Evolutionary conservation across 345 rosid species (phyloP).

Genomic region (Ailanthus altissimus): DNA sequence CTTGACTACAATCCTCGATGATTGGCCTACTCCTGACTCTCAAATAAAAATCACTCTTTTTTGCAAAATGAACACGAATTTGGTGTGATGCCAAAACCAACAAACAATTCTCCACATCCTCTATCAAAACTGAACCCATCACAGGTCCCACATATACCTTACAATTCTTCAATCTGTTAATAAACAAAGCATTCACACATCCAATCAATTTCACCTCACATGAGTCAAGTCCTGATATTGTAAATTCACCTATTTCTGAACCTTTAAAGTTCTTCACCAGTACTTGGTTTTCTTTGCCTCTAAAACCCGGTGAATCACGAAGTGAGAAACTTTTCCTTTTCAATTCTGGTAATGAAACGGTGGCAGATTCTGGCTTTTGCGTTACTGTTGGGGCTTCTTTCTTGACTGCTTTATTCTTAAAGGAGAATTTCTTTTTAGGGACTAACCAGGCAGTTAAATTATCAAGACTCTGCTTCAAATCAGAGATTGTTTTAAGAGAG

Average conservation of each 20-base stretch:
- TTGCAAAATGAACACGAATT: conserved; percentile 74
- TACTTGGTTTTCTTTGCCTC: conserved; percentile 47
- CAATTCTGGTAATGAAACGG: neutral
- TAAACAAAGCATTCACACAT: conserved; percentile 51
- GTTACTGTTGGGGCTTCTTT: conserved; percentile 13
- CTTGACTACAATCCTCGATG: conserved; percentile 67
- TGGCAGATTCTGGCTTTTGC: neutral
- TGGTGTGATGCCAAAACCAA: conserved; percentile 83
- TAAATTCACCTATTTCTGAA: conserved; percentile 65
- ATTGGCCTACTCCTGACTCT: conserved; percentile 89
- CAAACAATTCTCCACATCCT: conserved; percentile 51
- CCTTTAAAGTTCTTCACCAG: conserved; percentile 50
- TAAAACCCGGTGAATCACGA: conserved; percentile 67
- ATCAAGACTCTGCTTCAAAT: conserved; percentile 69
- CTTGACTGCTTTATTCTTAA: conserved; percentile 55
- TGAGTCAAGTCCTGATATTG: conserved; percentile 64
- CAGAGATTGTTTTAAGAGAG: conserved; percentile 63
- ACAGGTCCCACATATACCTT: conserved; percentile 69
- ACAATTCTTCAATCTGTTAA: conserved; percentile 58
- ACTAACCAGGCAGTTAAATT: conserved; percentile 41
- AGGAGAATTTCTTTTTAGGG: conserved; percentile 76
- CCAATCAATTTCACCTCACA: conserved; percentile 68
- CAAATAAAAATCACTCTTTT: conserved; percentile 63
- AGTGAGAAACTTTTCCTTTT: conserved; percentile 23
- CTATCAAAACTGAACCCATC: conserved; percentile 76